Percentiles rank a stretch among this genome's conserved stretches.
phyloP scores from a whole-genome alignment of 345 rosid genomes.

The Firmiana major region DNA sequence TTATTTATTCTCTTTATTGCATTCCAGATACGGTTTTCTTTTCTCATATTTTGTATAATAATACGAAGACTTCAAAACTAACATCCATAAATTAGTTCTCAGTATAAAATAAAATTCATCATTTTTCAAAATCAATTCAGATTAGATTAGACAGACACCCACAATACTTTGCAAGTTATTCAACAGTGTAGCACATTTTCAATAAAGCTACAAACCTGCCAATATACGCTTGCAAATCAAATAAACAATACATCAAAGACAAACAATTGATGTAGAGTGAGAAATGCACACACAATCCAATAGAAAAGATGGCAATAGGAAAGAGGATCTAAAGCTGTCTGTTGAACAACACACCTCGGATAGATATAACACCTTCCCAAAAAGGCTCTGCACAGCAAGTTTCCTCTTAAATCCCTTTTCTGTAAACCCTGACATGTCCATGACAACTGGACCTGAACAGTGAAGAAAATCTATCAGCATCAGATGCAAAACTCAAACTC shows the following conservation, averaged over 20 bases:
- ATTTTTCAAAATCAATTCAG: background rate
- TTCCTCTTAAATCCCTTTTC: slow-evolving; percentile 90
- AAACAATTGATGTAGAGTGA: background rate
- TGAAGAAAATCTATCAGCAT: slow-evolving; percentile 13
- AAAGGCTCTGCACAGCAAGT: slow-evolving; percentile 84
- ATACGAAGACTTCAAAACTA: background rate
- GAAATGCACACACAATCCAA: background rate
- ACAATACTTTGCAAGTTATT: background rate
- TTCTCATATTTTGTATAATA: background rate
- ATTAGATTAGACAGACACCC: background rate
- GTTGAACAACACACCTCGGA: slow-evolving; percentile 56
- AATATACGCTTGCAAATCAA: background rate
- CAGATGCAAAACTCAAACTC: slow-evolving; percentile 1
- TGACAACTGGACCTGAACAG: slow-evolving; percentile 81
- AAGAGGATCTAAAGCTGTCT: background rate
- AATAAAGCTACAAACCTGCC: background rate
- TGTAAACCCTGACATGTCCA: slow-evolving; percentile 76
- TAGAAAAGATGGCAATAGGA: background rate
- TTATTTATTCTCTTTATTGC: background rate
- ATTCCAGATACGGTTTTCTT: background rate
- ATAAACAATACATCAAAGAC: background rate
- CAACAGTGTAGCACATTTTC: background rate
- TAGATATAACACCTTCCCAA: slow-evolving; percentile 84
- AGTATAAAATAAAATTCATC: background rate
- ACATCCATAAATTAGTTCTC: background rate